Evolutionary conservation across 441 rosid species (phyloP), one percentile per base, ranked within the genome.

Genomic region (Mallotus repandus): DNA sequence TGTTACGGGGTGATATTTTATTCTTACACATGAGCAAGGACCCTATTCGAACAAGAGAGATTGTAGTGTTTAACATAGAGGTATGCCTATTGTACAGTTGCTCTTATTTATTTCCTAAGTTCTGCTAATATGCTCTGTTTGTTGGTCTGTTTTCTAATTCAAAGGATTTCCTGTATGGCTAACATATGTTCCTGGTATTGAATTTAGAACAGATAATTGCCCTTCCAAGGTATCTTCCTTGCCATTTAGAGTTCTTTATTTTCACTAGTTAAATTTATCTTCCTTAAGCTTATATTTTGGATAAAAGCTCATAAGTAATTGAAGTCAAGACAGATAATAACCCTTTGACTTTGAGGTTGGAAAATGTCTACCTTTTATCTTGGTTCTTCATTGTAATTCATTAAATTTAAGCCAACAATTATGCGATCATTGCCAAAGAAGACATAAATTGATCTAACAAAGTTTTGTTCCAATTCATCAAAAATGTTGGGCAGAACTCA

Each of bases 81-180:
- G 93, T 89, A 70, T 22, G 91, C 66, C 57, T 41, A 11, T 9
- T 43, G 12, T 66, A 13, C 10, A 43, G 4, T n/a, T 35, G 13
- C 32, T 66, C n/a, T 57, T 18, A 11, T 59, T 60, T 32, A n/a
- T n/a, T n/a, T n/a, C n/a, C n/a, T n/a, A 53, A n/a, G 13, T 19
- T 16, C 22, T 38, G 13, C 15, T 68, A 21, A 22, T 46, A 14
- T 46, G 35, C 62, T 68, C 58, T 78, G 66, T 48, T 76, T 65
- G 35, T 68, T 73, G 60, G 38, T 58, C 67, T 62, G 16, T 25
- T 41, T 22, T 70, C n/a, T 12, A 29, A 29, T 46, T 13, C 94
- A 95, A 98, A 78, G 99, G 99, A 58, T 93, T 95, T 71, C 99
- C 99, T 73, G 95, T 91, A 74, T 95, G 99, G 99, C 89, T 95